Conservation (phyloP, 345 rosid species). For the Brassica incana region DNA sequence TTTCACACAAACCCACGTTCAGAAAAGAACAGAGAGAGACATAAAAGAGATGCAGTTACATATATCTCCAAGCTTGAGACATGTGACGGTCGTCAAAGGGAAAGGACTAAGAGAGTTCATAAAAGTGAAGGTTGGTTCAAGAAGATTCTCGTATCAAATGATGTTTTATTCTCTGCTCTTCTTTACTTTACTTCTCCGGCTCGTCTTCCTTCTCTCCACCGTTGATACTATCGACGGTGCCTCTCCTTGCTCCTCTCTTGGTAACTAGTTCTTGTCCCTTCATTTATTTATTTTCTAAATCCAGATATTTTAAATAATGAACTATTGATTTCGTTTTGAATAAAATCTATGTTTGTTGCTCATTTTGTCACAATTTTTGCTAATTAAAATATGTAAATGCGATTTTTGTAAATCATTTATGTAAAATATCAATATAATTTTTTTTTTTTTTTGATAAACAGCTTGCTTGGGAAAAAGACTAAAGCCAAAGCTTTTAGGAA, state of each 20-base stretch:
- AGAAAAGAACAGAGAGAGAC: background rate
- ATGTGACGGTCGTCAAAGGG: constrained; percentile 82
- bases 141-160: constrained; percentile 71
- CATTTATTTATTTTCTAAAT: background rate
- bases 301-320: background rate
- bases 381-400: no score
- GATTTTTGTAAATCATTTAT: background rate
- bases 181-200: constrained; percentile 82
- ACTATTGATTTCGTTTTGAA: background rate
- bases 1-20: constrained; percentile 19
- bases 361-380: background rate
- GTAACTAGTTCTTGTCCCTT: constrained; percentile 35
- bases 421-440: no score
- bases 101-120: constrained; percentile 90
- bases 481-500: constrained; percentile 72
- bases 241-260: constrained; percentile 71
- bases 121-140: constrained; percentile 73
- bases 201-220: constrained; percentile 70
- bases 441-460: constrained; percentile 11
- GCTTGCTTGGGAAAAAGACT: constrained; percentile 88
- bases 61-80: constrained; percentile 89
- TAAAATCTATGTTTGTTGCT: background rate
- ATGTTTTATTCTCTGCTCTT: constrained; percentile 76
- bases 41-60: constrained; percentile 68
- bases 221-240: constrained; percentile 78